phyloP scores from a whole-genome alignment of 2,329 filamentous ascomycete species.

The Drechslerella coelobrocha region DNA sequence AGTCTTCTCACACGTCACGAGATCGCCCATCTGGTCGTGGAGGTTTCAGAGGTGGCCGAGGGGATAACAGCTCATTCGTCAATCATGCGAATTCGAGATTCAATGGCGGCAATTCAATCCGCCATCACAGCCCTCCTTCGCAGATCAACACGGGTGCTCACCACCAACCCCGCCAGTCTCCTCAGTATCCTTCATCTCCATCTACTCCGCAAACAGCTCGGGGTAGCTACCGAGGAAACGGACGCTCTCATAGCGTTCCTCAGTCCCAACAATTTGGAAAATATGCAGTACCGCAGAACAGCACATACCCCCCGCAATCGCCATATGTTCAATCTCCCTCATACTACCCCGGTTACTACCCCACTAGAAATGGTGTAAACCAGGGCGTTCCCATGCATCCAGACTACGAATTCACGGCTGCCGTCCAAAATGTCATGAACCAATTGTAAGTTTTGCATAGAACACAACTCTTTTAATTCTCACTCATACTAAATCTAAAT shows the following conservation, averaged over 20 bases:
- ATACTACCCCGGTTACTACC: slow-evolving; percentile 40
- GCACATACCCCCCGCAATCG: slow-evolving; percentile 36
- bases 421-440: slow-evolving; percentile 51
- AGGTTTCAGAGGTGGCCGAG: slow-evolving; percentile 49
- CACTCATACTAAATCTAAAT: slow-evolving; percentile 47
- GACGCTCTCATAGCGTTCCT: slow-evolving; percentile 36
- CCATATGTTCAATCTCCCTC: slow-evolving; percentile 43
- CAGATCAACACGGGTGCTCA: slow-evolving; percentile 47
- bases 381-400: slow-evolving; percentile 50
- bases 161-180: slow-evolving; percentile 36
- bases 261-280: slow-evolving; percentile 45
- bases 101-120: slow-evolving; percentile 37
- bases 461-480: neutral
- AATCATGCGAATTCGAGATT: slow-evolving; percentile 41
- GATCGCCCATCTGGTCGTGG: slow-evolving; percentile 48
- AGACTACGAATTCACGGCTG: slow-evolving; percentile 52
- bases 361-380: slow-evolving; percentile 28
- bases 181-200: slow-evolving; percentile 46
- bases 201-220: slow-evolving; percentile 45
- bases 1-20: slow-evolving; percentile 21
- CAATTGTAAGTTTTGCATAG: slow-evolving; percentile 54
- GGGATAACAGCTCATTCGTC: slow-evolving; percentile 44
- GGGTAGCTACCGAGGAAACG: slow-evolving; percentile 34
- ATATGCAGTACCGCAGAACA: slow-evolving; percentile 42
- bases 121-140: slow-evolving; percentile 47